Percentiles rank a stretch among this genome's conserved stretches.
phyloP scores from a whole-genome alignment of 345 rosid species.

The Rubroshorea leprosula region DNA sequence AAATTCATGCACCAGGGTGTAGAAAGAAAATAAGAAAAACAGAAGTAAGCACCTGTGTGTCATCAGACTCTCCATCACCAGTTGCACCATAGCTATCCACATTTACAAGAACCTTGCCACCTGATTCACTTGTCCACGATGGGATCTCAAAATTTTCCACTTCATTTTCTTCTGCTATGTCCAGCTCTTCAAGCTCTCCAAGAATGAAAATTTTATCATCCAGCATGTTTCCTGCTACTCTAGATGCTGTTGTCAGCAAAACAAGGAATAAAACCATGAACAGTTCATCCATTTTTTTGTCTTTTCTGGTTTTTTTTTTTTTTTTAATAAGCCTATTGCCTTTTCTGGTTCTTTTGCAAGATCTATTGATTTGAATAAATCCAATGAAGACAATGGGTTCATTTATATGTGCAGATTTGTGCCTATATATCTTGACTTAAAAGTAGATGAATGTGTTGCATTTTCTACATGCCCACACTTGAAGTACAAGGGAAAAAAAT shows the following conservation, averaged over 20 bases:
- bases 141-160: slow-evolving; percentile 34
- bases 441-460: slow-evolving; percentile 69
- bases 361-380: slow-evolving; percentile 40
- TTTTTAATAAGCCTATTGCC: too few species aligned
- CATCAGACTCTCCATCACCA: slow-evolving; percentile 90
- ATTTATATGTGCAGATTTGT: slow-evolving; percentile 48
- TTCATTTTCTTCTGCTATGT: slow-evolving; percentile 47
- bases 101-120: slow-evolving; percentile 72
- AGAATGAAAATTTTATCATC: slow-evolving; percentile 39
- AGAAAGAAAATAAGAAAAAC: background rate
- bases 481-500: slow-evolving; percentile 69
- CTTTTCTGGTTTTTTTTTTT: too few species aligned
- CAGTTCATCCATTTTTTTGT: slow-evolving; percentile 41
- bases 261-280: slow-evolving; percentile 42
- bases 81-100: slow-evolving; percentile 87
- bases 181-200: slow-evolving; percentile 51
- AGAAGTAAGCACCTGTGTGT: slow-evolving; percentile 56
- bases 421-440: slow-evolving; percentile 76
- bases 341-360: slow-evolving; percentile 23
- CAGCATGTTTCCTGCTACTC: slow-evolving; percentile 36
- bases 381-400: slow-evolving; percentile 26
- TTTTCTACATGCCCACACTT: slow-evolving; percentile 64
- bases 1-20: background rate
- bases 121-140: slow-evolving; percentile 46
- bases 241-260: slow-evolving; percentile 44